A percentile compares a stretch with the other conserved stretches of the same genome.
Evolutionary conservation across 345 rosid species (phyloP).

Genomic region (Populus deltoides): DNA sequence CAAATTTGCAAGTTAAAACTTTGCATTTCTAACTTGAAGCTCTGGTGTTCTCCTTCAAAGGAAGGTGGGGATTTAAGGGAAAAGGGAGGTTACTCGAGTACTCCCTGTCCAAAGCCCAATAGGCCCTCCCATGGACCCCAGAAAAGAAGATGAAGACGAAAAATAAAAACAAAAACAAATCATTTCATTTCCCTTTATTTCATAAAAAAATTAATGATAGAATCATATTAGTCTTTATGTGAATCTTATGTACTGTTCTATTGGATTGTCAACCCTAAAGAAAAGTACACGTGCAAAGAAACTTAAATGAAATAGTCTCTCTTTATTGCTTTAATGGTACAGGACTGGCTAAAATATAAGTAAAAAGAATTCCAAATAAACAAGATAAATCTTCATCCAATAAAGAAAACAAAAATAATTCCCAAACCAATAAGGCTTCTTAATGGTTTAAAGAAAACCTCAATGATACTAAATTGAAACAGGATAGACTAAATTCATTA

Average conservation of each 20-base stretch:
- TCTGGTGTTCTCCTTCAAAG: too few relatives aligned
- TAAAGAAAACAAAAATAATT: background rate
- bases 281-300: background rate
- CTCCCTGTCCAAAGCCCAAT: too few relatives aligned
- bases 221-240: too few relatives aligned
- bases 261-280: background rate
- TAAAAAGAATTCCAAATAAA: background rate
- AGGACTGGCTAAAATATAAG: background rate
- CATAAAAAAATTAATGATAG: too few relatives aligned
- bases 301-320: background rate
- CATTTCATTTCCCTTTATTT: too few relatives aligned
- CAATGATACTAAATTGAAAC: background rate
- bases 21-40: too few relatives aligned
- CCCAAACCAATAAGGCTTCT: background rate
- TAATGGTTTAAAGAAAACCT: background rate
- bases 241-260: too few relatives aligned
- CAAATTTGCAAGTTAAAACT: background rate
- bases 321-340: background rate
- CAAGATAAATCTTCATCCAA: background rate
- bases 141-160: too few relatives aligned
- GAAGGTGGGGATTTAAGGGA: too few relatives aligned
- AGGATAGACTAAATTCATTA: background rate
- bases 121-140: too few relatives aligned
- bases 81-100: too few relatives aligned
- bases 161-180: too few relatives aligned